These are phyloP conservation scores for Plasmodium berghei DNA, from an alignment of 169 alveolate genomes.

Conservation along the genomic window DNA sequence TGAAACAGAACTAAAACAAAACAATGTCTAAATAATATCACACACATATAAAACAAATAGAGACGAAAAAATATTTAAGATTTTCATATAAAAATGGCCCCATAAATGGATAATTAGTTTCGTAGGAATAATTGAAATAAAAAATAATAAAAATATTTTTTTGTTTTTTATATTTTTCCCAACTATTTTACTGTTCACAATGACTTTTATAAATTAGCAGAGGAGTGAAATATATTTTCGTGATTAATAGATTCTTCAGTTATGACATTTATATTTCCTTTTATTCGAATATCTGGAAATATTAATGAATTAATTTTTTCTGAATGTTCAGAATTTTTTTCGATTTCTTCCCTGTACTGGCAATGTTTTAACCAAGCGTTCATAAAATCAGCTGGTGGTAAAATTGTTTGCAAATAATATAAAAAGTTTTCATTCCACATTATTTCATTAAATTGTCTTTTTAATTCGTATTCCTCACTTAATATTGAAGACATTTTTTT, in stretches of 20 bases:
- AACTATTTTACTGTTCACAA: too few species aligned
- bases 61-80: too few species aligned
- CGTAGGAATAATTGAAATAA: too few species aligned
- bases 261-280: conserved; percentile 61
- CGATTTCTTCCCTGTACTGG: conserved; percentile 40
- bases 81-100: too few species aligned
- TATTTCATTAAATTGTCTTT: conserved; percentile 83
- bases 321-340: conserved; percentile 16
- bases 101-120: too few species aligned
- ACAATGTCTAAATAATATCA: too few species aligned
- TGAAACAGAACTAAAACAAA: too few species aligned
- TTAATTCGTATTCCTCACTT: conserved; percentile 84
- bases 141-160: too few species aligned
- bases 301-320: conserved; percentile 30
- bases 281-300: conserved; percentile 65
- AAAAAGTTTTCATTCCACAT: conserved; percentile 86
- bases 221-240: conserved; percentile 10
- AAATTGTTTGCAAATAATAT: conserved; percentile 81
- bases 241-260: conserved; percentile 61
- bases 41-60: too few species aligned
- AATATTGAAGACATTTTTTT: conserved; percentile 84
- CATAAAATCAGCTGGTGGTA: conserved; percentile 89
- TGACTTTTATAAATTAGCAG: background rate
- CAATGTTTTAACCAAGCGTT: conserved; percentile 84
- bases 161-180: too few species aligned